A percentile compares a stretch with the other conserved stretches of the same genome.
Conservation (phyloP, 306 rosid species). For the Medicago lupulina region DNA sequence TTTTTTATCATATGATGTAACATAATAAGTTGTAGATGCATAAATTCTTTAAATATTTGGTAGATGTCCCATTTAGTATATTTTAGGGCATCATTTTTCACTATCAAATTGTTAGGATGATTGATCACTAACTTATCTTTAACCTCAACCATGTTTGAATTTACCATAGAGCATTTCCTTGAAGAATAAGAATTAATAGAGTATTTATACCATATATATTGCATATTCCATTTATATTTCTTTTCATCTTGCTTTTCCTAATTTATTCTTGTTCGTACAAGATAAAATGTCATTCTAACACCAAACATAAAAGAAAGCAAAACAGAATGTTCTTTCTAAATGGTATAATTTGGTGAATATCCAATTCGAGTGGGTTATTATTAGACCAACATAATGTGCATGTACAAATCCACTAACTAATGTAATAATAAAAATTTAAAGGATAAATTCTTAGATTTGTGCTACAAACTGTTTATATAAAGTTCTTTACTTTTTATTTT, state of each 20-base stretch:
- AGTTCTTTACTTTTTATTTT: not conserved
- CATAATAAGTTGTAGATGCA: no score
- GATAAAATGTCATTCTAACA: conserved; percentile 14
- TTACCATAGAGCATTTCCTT: not conserved
- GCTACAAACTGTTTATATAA: conserved; percentile 3
- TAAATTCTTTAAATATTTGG: no score
- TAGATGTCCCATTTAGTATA: no score
- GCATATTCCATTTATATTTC: conserved; percentile 9
- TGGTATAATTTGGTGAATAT: conserved; percentile 31
- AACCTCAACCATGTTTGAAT: not conserved
- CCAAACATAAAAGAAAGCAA: conserved; percentile 18
- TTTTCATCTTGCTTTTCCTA: conserved; percentile 21
- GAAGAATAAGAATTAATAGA: not conserved
- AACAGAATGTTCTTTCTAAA: conserved; percentile 14
- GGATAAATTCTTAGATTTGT: not conserved
- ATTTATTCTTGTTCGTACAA: conserved; percentile 24
- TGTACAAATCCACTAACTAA: not conserved
- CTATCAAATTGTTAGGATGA: not conserved
- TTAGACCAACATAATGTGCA: conserved; percentile 11
- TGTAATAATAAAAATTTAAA: not conserved
- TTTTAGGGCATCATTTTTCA: not conserved
- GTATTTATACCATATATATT: not conserved
- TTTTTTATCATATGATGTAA: no score
- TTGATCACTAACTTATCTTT: not conserved
- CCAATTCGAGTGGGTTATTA: conserved; percentile 18